These are phyloP conservation scores for Balakata baccata DNA, from an alignment of 345 rosid species.

Conservation along the genomic window DNA sequence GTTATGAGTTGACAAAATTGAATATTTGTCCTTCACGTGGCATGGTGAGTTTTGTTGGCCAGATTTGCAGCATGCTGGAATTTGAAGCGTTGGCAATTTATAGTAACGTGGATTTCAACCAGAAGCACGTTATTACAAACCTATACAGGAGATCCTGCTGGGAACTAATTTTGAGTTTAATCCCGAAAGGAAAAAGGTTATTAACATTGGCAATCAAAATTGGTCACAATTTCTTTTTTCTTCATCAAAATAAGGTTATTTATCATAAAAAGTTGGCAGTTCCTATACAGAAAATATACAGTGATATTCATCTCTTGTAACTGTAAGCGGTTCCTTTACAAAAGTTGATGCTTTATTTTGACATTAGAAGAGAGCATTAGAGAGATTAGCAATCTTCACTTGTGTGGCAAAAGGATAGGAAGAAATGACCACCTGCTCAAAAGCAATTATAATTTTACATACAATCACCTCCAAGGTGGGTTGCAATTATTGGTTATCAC, in stretches of 20 bases:
- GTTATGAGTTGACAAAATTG: not conserved
- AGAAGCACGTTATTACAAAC: no score
- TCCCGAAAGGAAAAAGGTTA: no score
- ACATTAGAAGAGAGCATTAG: not conserved
- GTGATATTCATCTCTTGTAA: not conserved
- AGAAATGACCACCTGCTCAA: not conserved
- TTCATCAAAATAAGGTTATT: not conserved
- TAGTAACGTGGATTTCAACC: no score
- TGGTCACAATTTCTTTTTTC: not conserved
- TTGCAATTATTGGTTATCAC: conserved; percentile 20
- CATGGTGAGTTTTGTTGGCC: no score
- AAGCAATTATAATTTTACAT: not conserved
- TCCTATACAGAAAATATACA: not conserved
- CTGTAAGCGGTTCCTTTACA: not conserved
- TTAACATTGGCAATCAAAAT: no score
- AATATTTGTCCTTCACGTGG: not conserved
- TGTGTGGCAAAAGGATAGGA: not conserved
- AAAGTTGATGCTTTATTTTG: not conserved
- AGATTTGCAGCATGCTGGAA: no score
- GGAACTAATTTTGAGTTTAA: no score
- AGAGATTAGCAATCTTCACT: not conserved
- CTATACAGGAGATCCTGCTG: no score
- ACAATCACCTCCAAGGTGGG: not conserved
- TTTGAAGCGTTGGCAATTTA: no score
- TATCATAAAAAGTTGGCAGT: not conserved